phyloP scores from a whole-genome alignment of 225 moss, liverwort and hornwort genomes.

The Thuidium tamariscinum region DNA sequence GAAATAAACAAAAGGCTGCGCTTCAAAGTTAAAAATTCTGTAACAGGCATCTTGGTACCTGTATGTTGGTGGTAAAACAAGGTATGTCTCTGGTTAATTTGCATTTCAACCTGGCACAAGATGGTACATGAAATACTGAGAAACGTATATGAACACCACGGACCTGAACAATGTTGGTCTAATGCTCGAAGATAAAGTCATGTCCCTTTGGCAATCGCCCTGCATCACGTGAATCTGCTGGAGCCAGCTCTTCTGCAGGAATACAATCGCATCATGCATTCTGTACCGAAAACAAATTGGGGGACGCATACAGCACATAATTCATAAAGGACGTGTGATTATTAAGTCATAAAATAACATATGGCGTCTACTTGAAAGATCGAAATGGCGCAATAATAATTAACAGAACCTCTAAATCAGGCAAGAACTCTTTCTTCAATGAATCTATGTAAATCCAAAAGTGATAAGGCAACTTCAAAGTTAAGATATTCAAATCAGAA shows the following conservation, averaged over 20 bases:
- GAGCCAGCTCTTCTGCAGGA: constrained; percentile 41
- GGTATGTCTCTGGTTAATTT: not conserved
- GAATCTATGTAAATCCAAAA: not conserved
- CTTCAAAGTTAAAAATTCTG: not conserved
- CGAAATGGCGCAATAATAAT: not conserved
- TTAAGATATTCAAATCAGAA: not conserved
- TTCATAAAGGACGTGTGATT: not conserved
- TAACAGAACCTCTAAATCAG: not conserved
- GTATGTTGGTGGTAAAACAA: not conserved
- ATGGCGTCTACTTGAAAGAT: not conserved
- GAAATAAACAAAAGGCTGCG: not conserved
- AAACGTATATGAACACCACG: not conserved
- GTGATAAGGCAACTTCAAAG: not conserved
- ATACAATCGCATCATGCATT: not conserved
- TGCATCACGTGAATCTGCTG: constrained; percentile 50
- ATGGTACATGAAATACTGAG: not conserved
- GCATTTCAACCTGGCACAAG: not conserved
- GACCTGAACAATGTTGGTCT: constrained; percentile 29
- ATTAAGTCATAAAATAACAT: not conserved
- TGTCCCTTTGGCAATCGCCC: constrained; percentile 31
- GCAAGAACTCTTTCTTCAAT: not conserved
- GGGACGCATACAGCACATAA: not conserved
- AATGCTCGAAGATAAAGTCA: constrained; percentile 8
- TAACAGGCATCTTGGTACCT: not conserved
- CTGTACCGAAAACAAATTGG: not conserved